Evolutionary conservation across 176 grass and related monocot species (phyloP).

Genomic region (Oryza meridionalis): DNA sequence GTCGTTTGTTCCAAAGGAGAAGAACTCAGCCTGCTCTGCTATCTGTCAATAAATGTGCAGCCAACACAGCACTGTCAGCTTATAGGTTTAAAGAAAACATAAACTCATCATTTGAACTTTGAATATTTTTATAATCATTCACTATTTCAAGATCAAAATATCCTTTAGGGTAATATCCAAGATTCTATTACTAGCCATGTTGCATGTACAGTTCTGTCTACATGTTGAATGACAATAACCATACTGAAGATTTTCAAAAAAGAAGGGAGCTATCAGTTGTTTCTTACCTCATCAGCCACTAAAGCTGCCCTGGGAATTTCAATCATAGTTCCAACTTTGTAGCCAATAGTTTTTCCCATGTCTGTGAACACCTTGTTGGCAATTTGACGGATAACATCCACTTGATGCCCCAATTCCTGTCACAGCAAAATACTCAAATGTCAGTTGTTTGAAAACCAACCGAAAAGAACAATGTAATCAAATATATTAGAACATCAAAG

Average conservation of each 20-base stretch:
- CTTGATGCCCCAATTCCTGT: conserved; percentile 92
- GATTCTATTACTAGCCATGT: not conserved
- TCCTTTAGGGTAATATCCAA: not conserved
- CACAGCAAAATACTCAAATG: conserved; percentile 47
- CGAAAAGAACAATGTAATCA: conserved; percentile 35
- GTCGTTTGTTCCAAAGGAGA: conserved; percentile 99
- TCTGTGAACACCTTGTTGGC: conserved; percentile 69
- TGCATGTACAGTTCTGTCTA: conserved; percentile 19
- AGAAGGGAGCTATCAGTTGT: not conserved
- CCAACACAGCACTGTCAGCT: conserved; percentile 32
- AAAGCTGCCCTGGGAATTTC: conserved; percentile 96
- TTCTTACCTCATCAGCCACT: conserved; percentile 88
- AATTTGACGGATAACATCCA: conserved; percentile 64
- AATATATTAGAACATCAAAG: conserved; percentile 34
- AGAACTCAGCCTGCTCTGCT: conserved; percentile 95
- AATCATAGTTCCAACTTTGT: conserved; percentile 99
- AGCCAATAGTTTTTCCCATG: conserved; percentile 59
- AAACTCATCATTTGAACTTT: conserved; percentile 23
- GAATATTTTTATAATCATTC: not conserved
- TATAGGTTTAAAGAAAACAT: conserved; percentile 20
- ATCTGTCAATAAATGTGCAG: conserved; percentile 61
- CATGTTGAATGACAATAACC: conserved; percentile 14
- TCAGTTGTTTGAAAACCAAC: conserved; percentile 24
- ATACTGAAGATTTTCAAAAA: conserved; percentile 14
- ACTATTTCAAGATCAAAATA: not conserved